Evolutionary conservation across 2,329 filamentous ascomycete species (phyloP), one percentile per base, ranked within the genome.

Genomic region (Fusarium sacchari): DNA sequence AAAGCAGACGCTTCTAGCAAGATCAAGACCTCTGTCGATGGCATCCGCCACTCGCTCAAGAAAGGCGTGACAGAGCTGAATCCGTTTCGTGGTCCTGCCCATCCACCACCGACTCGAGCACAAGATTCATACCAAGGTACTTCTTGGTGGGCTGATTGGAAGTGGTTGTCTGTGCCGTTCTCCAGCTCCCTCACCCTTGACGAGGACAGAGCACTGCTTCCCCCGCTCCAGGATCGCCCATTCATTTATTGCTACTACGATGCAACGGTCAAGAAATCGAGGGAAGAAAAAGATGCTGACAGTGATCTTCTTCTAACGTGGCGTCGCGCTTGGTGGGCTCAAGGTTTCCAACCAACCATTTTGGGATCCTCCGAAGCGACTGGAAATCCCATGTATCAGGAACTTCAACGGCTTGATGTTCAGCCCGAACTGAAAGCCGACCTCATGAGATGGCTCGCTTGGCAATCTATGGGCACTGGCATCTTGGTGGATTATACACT

Each of bases 161-260:
- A 92, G 80, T 98, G 95, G 95, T 88, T 94, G 77, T 93, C 93
- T 69, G 84, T 84, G 60, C 94, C 95, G 6, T 98, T 98, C 81
- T 97, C 95, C 24, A 95, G 91, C 47, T 89, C 90, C 22, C 87
- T 96, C 65, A 92, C 89, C 0, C 87, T 96, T 64, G 95, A 97
- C 79, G 93, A 97, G 81, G 92, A 93, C 78, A 89, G 94, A 60
- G 92, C 93, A 13, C 88, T 98, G 61, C 90, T 98, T 7, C 96
- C 96, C 52, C 93, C 94, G 6, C 84, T 97, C 34, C 83, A 81
- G 52, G 84, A 88, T 37, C 89, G 96, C 28, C 91, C 92, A 30
- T 88, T 91, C 2, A 91, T 98, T 61, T 98, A 97, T 83, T 97
- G 95, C 72, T 98, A 96, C 82, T 97, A 97, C 81, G 94, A 97